Base-by-base conservation (phyloP, 257 asterid species). In the Lantana camara region DNA sequence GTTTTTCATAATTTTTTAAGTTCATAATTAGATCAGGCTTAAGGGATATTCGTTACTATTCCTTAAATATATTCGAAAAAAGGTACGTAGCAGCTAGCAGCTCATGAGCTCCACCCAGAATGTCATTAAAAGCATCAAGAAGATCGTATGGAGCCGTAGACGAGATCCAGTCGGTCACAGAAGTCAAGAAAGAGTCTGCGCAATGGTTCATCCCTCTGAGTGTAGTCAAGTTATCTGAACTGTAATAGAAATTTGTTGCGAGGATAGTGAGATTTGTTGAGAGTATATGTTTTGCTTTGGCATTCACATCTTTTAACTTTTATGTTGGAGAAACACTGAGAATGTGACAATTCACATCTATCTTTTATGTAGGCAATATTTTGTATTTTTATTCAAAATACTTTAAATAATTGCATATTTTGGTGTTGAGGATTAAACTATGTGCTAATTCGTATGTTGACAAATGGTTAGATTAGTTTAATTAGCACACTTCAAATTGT, bases 261-360 rank as follows among this genome's bases (percentile, higher is more conserved):
- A 42, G 40, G 48, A 48, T 69, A 64, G 68, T 41, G 47, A 57
- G 64, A 67, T 40, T 23, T 59, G 41, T 12, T 46, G 24, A 49
- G 73, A 49, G 45, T 66, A 29, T 40, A 45, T 45, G 35, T 61
- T 67, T 27, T 61, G 44, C 53, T 30, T 75, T 56, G 66, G 44
- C 40, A 50, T 66, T 61, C 46, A 57, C 23, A 37, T 40, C 19
- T 55, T 66, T 55, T 27, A n/a, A 53, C 45, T 47, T 69, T 27
- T 27, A 34, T 10, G 10, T 5, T 34, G 9, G 1, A 5, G 9
- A 34, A 34, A 5, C 0, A 34, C 10, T 34, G 10, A 34, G 10
- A 34, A 52, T 69, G 45, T 21, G 64, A 58, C 37, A 48, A 37
- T 42, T 44, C 59, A 53, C 10, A 29, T 63, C 22, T 54, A 19